Evolutionary conservation across 108 stramenopile species (phyloP).

Genomic region (Chaetoceros tenuissimus): DNA sequence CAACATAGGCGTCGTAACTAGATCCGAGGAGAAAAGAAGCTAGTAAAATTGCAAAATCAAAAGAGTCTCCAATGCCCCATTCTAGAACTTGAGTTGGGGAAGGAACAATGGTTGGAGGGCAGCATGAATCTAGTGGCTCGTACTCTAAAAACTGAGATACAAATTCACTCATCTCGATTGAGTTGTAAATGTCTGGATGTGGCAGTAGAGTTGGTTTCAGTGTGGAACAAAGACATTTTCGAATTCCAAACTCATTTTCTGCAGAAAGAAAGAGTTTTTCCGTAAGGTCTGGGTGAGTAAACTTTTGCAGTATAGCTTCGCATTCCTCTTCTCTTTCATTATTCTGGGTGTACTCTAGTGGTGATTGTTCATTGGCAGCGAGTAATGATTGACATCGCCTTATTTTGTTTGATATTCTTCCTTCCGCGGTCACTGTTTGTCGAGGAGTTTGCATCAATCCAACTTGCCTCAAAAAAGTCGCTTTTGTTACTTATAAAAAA

Average conservation of each 20-base stretch:
- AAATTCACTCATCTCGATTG: constrained; percentile 33
- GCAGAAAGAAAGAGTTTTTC: constrained; percentile 6
- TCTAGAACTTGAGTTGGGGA: constrained; percentile 43
- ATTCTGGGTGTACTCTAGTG: no score
- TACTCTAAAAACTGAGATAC: constrained; percentile 58
- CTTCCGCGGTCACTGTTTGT: no score
- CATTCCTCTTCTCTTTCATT: no score
- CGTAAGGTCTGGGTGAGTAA: background rate
- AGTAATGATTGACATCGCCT: no score
- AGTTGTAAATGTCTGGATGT: constrained; percentile 46
- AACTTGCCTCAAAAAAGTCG: no score
- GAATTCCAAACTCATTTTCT: constrained; percentile 31
- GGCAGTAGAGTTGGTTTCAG: constrained; percentile 65
- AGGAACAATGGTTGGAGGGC: constrained; percentile 14
- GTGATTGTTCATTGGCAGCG: no score
- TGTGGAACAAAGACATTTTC: constrained; percentile 64
- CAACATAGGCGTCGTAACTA: constrained; percentile 77
- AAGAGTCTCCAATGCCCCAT: constrained; percentile 53
- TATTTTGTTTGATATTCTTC: no score
- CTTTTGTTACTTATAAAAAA: no score
- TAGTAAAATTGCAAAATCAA: constrained; percentile 56
- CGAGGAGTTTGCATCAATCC: no score
- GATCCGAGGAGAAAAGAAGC: constrained; percentile 57
- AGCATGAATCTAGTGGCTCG: constrained; percentile 55
- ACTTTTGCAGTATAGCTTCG: no score